These are phyloP conservation scores for Cicer bijugum DNA, from an alignment of 306 rosid genomes.

Conservation along the genomic window DNA sequence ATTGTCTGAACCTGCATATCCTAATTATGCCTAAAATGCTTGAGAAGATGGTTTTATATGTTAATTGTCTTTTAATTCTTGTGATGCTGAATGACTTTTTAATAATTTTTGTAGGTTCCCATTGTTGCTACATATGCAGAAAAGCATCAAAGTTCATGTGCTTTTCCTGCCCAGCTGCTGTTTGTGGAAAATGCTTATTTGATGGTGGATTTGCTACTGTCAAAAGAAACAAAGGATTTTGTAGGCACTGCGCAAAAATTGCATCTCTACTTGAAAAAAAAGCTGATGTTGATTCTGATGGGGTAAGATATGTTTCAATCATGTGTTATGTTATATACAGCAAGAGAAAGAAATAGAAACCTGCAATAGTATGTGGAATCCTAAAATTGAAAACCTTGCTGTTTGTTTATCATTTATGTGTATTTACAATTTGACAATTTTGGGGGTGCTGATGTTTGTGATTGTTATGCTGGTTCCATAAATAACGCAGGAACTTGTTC, in stretches of 20 bases:
- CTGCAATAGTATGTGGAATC: constrained; percentile 5
- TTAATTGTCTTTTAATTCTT: constrained; percentile 9
- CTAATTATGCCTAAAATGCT: background rate
- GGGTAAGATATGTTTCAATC: constrained; percentile 55
- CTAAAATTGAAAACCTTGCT: constrained; percentile 27
- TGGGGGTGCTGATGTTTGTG: background rate
- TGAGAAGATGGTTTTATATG: background rate
- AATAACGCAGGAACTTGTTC: background rate
- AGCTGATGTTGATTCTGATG: constrained; percentile 63
- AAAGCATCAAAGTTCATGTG: constrained; percentile 64
- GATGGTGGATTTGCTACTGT: constrained; percentile 51
- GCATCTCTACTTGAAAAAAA: constrained; percentile 59
- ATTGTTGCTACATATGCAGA: constrained; percentile 61
- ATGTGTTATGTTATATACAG: background rate
- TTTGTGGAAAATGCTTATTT: constrained; percentile 61
- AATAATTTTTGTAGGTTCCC: constrained; percentile 59
- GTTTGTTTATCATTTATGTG: constrained; percentile 35
- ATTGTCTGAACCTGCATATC: constrained; percentile 11
- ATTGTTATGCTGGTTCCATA: constrained; percentile 16
- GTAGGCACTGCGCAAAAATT: constrained; percentile 62
- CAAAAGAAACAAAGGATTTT: constrained; percentile 59
- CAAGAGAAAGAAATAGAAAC: background rate
- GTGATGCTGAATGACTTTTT: constrained; percentile 38
- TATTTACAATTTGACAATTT: constrained; percentile 7
- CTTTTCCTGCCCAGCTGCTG: constrained; percentile 72